These are phyloP conservation scores for Kodamaea hsintzibuensis DNA, from an alignment of 805 yeast species.

Conservation along the genomic window DNA sequence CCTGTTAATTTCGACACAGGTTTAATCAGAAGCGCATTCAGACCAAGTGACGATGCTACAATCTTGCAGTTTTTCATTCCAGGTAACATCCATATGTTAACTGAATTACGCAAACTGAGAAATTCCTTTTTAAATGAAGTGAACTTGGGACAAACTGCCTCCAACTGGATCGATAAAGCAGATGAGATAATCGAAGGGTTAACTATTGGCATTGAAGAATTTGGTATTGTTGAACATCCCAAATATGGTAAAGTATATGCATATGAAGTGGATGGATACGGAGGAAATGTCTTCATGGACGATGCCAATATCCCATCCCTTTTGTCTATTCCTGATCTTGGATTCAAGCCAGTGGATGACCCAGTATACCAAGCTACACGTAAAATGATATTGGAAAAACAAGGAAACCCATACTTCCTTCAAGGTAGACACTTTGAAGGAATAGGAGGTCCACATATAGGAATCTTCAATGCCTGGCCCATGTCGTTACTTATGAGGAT, in stretches of 20 bases:
- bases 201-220: conserved; percentile 54
- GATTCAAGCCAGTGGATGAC: conserved; percentile 54
- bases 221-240: conserved; percentile 70
- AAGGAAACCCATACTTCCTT: conserved; percentile 78
- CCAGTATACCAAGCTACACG: conserved; percentile 75
- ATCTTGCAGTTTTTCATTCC: conserved; percentile 81
- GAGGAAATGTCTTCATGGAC: conserved; percentile 74
- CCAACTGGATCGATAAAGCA: conserved; percentile 23
- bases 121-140: conserved; percentile 4
- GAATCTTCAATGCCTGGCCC: conserved; percentile 84
- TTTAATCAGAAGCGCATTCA: conserved; percentile 74
- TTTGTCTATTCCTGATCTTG: conserved; percentile 77
- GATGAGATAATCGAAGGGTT: conserved; percentile 44
- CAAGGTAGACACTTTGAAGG: conserved; percentile 67
- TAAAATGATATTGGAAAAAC: conserved; percentile 64
- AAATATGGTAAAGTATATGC: conserved; percentile 78
- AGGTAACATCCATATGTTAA: conserved; percentile 66
- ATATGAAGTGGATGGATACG: conserved; percentile 87
- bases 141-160: neutral
- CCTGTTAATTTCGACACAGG: conserved; percentile 76
- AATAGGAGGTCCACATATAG: conserved; percentile 90
- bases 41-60: conserved; percentile 89
- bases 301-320: conserved; percentile 89
- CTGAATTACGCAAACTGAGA: conserved; percentile 10
- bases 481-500: conserved; percentile 78